phyloP scores from a whole-genome alignment of 73 alveolate genomes.

The Symbiodinium natans region DNA sequence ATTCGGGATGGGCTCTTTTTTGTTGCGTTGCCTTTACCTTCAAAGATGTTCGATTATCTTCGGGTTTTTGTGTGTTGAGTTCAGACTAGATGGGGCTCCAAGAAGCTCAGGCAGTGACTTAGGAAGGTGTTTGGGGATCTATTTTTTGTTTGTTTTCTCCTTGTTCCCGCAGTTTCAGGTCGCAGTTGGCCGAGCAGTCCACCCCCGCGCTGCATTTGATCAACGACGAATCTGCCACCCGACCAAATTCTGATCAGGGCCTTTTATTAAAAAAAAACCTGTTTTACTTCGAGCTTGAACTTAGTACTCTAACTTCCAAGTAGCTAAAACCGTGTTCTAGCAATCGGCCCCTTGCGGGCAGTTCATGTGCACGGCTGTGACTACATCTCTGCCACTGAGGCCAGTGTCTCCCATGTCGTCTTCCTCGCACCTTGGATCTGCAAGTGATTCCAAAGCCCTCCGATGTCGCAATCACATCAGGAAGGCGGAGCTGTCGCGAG shows the following conservation, averaged over 20 bases:
- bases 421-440: neutral
- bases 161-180: neutral
- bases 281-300: no score
- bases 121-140: neutral
- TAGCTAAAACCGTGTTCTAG: no score
- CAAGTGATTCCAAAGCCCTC: no score
- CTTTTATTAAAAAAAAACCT: no score
- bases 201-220: constrained; percentile 28
- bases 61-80: neutral
- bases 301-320: no score
- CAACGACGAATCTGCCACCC: constrained; percentile 13
- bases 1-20: neutral
- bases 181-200: constrained; percentile 53
- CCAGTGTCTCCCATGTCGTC: neutral
- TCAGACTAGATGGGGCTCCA: neutral
- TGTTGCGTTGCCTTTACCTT: neutral
- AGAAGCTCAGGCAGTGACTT: neutral
- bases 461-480: no score
- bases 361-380: neutral
- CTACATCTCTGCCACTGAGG: neutral
- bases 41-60: neutral
- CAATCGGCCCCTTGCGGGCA: no score
- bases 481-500: no score
- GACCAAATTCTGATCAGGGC: neutral
- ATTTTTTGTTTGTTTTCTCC: neutral